Evolutionary conservation across 805 yeast species (phyloP), one percentile per base, ranked within the genome.

Genomic region (Saccharomycopsis sp.): DNA sequence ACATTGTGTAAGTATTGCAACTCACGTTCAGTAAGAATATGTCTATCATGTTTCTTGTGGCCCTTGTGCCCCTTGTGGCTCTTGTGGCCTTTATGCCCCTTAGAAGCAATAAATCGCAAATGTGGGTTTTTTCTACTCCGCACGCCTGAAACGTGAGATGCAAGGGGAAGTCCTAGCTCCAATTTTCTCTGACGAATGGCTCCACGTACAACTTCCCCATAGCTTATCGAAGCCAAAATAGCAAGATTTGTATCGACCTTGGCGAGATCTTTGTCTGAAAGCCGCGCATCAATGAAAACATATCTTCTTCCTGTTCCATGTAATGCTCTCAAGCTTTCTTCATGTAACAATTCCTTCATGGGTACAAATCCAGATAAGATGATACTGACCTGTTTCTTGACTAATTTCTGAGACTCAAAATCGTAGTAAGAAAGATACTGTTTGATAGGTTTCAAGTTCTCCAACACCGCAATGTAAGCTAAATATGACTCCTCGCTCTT

Each of bases 351-450:
- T 17, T 72, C 78, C 44, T 70, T 64, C 12, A 58, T n/a, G 1
- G 91, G 90, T 25, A 81, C 75, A 64, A 82, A 76, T 1, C 94
- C 94, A 0, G 91, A 86, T 20, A 85, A 75, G 3, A 86, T 77
- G 2, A 86, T 73, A 0, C 86, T 79, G 3, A 87, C 58, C 5
- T 90, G 89, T 0, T 83, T 84, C 44, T 73, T 69, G 1, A 69
- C 68, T 58, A 76, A 67, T 23, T 66, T 63, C 0, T 72, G 67
- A 2, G 70, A 61, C 2, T 64, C 63, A 7, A 70, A 63, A 63
- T 83, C 78, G 64, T 73, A 82, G 58, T 75, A 74, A 1, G 86
- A 76, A 41, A 87, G 68, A 65, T 78, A 86, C 1, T 74, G 77
- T 23, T 72, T 70, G 42, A 86, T 75, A 3, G 79, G 76, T 54